Percentiles rank a stretch among this genome's conserved stretches.
Conservation (phyloP, 225 moss, liverwort and hornwort genomes). For the Bryum argenteum region DNA sequence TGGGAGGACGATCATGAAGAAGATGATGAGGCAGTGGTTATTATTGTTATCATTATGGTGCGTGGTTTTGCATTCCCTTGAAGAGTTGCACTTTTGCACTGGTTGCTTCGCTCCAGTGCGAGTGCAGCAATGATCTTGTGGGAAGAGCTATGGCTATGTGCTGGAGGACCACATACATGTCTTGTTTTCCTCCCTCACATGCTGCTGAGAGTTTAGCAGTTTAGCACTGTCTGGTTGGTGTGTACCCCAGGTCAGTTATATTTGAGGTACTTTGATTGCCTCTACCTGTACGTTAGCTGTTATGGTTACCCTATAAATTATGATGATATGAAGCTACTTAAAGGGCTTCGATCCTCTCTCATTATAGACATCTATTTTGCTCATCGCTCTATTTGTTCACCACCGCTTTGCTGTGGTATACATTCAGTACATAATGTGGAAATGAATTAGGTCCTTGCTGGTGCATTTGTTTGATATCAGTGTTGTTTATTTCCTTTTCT, state of each 20-base stretch:
- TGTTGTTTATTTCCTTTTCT: too few relatives aligned
- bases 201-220: conserved; percentile 33
- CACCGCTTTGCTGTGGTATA: conserved; percentile 30
- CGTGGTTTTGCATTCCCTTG: conserved; percentile 36
- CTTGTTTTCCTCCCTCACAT: conserved; percentile 39
- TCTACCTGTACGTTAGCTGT: conserved; percentile 43
- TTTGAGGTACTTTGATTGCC: conserved; percentile 35
- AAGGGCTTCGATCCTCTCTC: conserved; percentile 29
- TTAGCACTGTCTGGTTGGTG: conserved; percentile 3
- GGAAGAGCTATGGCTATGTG: conserved; percentile 24
- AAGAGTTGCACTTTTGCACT: conserved; percentile 33
- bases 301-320: conserved; percentile 25
- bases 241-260: conserved; percentile 24
- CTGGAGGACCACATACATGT: conserved; percentile 31
- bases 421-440: conserved; percentile 33
- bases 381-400: conserved; percentile 27
- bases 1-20: conserved; percentile 37
- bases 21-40: conserved; percentile 35
- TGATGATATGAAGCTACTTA: conserved; percentile 30
- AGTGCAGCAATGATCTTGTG: conserved; percentile 35
- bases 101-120: conserved; percentile 33
- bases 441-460: conserved; percentile 22
- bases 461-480: neutral
- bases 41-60: conserved; percentile 30
- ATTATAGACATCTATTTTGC: conserved; percentile 24